Base-by-base conservation (phyloP, 1,139 yeast genomes). In the Yarrowia galli region DNA sequence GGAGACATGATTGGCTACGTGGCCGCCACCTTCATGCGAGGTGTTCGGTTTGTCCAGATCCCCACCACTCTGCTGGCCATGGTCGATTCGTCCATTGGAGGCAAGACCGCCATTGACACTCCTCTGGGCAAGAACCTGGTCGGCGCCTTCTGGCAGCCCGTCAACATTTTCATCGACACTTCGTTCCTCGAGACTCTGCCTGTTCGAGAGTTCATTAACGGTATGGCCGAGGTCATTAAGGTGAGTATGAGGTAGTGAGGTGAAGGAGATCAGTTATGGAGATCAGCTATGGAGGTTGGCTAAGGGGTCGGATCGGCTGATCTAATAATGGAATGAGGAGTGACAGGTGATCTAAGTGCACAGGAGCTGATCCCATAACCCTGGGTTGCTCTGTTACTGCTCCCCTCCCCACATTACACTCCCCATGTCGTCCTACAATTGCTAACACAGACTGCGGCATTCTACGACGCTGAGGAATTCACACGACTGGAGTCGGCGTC, bases 1-100 rank as follows among this genome's bases (percentile, higher is more conserved):
- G 99, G 99, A 69, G 99, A 96, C 76, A 95, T 96, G 99, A 91
- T 95, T 74, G 99, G 99, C 6, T 96, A 88, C 77, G 98, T 95
- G 65, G 99, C 99, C 22, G 96, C 99, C 36, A 95, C 99, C 6
- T 96, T 95, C 78, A 96, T 96, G 99, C 86, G 99, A 78, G 99
- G 99, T 68, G 97, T 96, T 20, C 85, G 97, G 71, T 91, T 92
- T 70, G 88, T 92, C 54, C 99, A 96, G 79, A 85, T 96, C 46
- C 99, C 99, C 65, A 95, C 99, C 5, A 90, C 97, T 60, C 81
- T 96, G 73, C 83, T 96, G 72, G 89, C 99, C 10, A 96, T 96
- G 99, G 99, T 96, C 23, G 99, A 96, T 79, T 92, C 98, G 4
- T 91, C 98, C 3, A 93, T 96, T 72, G 99, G 99, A 68, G 99